phyloP scores from a whole-genome alignment of 495 filamentous ascomycete genomes.

The Delitschia confertaspora region DNA sequence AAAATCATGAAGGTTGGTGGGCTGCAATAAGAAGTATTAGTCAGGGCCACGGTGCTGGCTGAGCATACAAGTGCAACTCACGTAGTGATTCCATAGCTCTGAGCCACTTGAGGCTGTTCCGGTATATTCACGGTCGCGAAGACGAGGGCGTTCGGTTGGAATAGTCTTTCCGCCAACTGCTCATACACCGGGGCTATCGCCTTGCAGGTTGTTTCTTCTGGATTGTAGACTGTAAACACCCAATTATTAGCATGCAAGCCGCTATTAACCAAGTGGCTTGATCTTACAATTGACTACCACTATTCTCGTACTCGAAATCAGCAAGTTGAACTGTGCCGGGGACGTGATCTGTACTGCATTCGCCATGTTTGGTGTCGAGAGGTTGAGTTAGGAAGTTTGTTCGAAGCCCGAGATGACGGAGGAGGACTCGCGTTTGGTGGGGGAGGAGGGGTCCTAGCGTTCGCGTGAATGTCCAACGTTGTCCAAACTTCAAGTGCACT shows the following conservation, averaged over 20 bases:
- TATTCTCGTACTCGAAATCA: conserved; percentile 59
- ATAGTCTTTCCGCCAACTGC: conserved; percentile 61
- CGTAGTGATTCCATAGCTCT: conserved; percentile 63
- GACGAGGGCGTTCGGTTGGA: conserved; percentile 61
- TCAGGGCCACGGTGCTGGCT: background rate
- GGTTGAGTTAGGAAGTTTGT: background rate
- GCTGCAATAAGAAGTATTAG: conserved; percentile 27
- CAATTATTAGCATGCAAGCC: conserved; percentile 20
- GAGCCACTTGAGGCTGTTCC: conserved; percentile 60
- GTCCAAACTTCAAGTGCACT: no score
- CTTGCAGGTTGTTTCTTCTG: conserved; percentile 82
- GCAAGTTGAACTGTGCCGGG: conserved; percentile 55
- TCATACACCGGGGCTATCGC: conserved; percentile 78
- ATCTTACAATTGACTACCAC: conserved; percentile 81
- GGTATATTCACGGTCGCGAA: conserved; percentile 87
- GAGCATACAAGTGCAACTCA: conserved; percentile 35
- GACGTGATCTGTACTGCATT: conserved; percentile 64
- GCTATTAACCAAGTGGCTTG: conserved; percentile 17
- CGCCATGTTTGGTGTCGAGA: conserved; percentile 16
- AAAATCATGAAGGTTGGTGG: conserved; percentile 90
- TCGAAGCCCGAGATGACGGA: background rate
- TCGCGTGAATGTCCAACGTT: no score
- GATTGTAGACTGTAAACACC: conserved; percentile 62
- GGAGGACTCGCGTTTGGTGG: conserved; percentile 8
- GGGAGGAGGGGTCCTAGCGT: no score